Percentiles rank a stretch among this genome's conserved stretches.
These are phyloP conservation scores for Helotiales sp. DNA, from an alignment of 2,329 filamentous ascomycete genomes.

Conservation along the genomic window DNA sequence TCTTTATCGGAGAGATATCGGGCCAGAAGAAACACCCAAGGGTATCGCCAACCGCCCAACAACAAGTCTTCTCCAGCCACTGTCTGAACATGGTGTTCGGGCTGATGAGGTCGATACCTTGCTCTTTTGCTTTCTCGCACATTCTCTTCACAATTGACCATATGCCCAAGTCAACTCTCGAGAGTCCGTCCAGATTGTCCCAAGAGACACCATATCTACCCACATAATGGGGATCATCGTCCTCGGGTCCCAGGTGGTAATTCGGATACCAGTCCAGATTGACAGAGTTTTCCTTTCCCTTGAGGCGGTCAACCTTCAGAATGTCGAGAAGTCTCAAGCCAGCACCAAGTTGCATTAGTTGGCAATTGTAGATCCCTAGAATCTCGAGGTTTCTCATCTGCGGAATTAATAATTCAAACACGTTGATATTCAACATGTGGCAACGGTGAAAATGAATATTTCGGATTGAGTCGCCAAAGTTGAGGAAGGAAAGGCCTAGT, in stretches of 20 bases:
- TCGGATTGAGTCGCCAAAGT: slow-evolving; percentile 24
- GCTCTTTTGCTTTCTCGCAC: slow-evolving; percentile 15
- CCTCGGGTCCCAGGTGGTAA: slow-evolving; percentile 25
- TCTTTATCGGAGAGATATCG: background rate
- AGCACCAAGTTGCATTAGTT: slow-evolving; percentile 29
- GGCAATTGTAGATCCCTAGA: slow-evolving; percentile 32
- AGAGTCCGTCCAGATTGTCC: slow-evolving; percentile 28
- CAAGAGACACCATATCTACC: slow-evolving; percentile 30
- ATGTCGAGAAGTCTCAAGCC: slow-evolving; percentile 26
- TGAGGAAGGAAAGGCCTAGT: slow-evolving; percentile 19
- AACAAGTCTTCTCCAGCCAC: slow-evolving; percentile 30
- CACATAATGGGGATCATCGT: background rate
- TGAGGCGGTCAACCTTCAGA: slow-evolving; percentile 22
- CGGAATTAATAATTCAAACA: slow-evolving; percentile 29
- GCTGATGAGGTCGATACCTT: slow-evolving; percentile 24
- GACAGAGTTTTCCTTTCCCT: slow-evolving; percentile 24
- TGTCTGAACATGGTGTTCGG: slow-evolving; percentile 22
- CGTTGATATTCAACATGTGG: slow-evolving; percentile 24
- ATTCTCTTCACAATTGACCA: slow-evolving; percentile 26
- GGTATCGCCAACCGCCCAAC: slow-evolving; percentile 24
- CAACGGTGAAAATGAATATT: slow-evolving; percentile 31
- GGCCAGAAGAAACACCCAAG: slow-evolving; percentile 15
- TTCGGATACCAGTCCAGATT: slow-evolving; percentile 31
- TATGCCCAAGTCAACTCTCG: slow-evolving; percentile 17
- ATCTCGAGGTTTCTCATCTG: slow-evolving; percentile 26